Percentiles rank a stretch among this genome's conserved stretches.
Evolutionary conservation across 768 basidiomycete genomes (phyloP).

Genomic region (Boletus sensibilis): DNA sequence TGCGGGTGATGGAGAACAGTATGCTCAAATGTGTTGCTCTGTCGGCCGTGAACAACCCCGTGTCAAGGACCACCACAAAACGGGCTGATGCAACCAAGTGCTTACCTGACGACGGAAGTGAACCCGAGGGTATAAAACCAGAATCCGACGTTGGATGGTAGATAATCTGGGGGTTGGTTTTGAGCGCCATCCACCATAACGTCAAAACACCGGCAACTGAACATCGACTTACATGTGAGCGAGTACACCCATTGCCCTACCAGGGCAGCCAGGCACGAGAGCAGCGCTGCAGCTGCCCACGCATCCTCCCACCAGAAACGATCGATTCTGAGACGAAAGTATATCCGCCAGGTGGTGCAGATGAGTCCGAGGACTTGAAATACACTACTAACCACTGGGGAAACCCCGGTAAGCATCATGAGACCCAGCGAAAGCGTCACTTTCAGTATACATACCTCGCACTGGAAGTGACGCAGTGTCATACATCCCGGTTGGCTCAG

Average conservation of each 20-base stretch:
- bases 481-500: neutral
- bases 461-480: neutral
- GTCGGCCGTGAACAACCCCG: neutral
- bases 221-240: slow-evolving; percentile 1
- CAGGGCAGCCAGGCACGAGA: slow-evolving; percentile 6
- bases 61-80: neutral
- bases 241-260: slow-evolving; percentile 7
- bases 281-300: slow-evolving; percentile 9
- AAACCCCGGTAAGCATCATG: neutral
- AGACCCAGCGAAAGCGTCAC: neutral
- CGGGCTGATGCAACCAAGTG: neutral
- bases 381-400: neutral
- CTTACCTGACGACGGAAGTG: slow-evolving; percentile 2
- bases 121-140: slow-evolving; percentile 9
- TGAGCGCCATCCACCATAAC: neutral
- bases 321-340: slow-evolving; percentile 13
- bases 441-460: slow-evolving; percentile 3
- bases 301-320: slow-evolving; percentile 23
- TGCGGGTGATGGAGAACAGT: slow-evolving; percentile 16
- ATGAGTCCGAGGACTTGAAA: slow-evolving; percentile 4
- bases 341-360: slow-evolving; percentile 13
- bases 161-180: neutral
- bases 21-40: slow-evolving; percentile 14
- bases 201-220: neutral
- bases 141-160: neutral